Base-by-base conservation (phyloP, 306 rosid genomes). In the Ochetophila trinervis region DNA sequence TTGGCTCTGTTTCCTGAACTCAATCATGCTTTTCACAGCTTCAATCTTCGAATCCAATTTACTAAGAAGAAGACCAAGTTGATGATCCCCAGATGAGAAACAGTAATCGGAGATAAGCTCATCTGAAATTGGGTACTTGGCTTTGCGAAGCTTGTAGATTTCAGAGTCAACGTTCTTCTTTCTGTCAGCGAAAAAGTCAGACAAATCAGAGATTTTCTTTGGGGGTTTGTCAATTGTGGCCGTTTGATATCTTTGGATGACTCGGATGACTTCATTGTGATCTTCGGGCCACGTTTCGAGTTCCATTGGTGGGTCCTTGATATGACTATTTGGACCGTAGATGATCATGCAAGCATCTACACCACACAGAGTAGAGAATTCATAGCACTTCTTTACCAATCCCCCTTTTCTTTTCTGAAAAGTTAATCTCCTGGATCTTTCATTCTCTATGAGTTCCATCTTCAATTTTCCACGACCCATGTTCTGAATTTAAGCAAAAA, bases 361-460 rank as follows among this genome's bases (percentile, higher is more conserved):
- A 0, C 49, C 45, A 3, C 65, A 68, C 3, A 68, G 73, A 37
- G 35, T 68, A 1, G 57, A 30, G 13, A 68, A 44, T 64, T 68
- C 65, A 11, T 11, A 6, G 7, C 65, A 63, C 63, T 57, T 68
- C 58, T 57, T 68, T 56, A 57, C 12, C n/a, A 68, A 30, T 0
- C 73, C 73, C n/a, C 14, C 56, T 55, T 50, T 56, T 58, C 73
- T 68, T 64, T 57, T 68, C 24, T 47, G 49, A 50, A 68, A 68
- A 0, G 73, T 57, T 13, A 15, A 5, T 32, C 53, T 57, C 6
- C 65, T 35, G 24, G 73, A 19, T 30, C 35, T 48, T 22, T 68
- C 65, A 19, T 68, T 35, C 4, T 17, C 30, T 1, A 68, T 57
- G 5, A 68, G 48, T 32, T 68, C 56, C 57, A 68, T 57, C 20